A percentile compares a stretch with the other conserved stretches of the same genome.
Evolutionary conservation across 169 alveolate genomes (phyloP).

Genomic region (Amoebophrya sp.): DNA sequence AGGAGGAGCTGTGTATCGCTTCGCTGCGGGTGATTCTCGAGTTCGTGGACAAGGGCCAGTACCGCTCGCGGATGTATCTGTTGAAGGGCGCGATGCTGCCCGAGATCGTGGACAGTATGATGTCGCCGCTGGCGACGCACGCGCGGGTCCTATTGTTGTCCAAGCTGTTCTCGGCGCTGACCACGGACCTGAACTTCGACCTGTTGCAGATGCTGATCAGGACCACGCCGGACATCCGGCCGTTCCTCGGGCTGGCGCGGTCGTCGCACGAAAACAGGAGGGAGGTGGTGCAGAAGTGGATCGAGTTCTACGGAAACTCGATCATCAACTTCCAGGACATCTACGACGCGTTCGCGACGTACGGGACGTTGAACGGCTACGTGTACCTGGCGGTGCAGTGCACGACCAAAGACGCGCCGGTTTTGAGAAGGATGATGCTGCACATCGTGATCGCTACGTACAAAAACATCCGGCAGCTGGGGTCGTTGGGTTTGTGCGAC

Average conservation of each 20-base stretch:
- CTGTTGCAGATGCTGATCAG: not conserved
- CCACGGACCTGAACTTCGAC: not conserved
- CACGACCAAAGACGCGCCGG: not conserved
- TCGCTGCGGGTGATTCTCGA: not conserved
- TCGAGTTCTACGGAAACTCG: not conserved
- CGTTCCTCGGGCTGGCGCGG: not conserved
- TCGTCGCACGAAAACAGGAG: not conserved
- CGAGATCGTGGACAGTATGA: not conserved
- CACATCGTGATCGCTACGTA: not conserved
- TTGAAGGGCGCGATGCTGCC: not conserved
- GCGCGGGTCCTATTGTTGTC: not conserved
- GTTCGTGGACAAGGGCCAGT: not conserved
- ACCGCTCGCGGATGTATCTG: not conserved
- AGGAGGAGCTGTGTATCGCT: not conserved
- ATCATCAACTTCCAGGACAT: not conserved
- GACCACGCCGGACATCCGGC: not conserved
- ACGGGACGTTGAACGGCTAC: not conserved
- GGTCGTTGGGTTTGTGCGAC: not conserved
- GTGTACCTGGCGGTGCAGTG: slow-evolving; percentile 5
- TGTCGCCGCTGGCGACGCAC: not conserved
- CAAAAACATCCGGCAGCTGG: not conserved
- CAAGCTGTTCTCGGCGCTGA: not conserved
- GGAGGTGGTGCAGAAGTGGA: not conserved
- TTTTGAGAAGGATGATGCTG: not conserved
- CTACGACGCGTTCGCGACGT: not conserved